Percentiles rank a stretch among this genome's conserved stretches.
These are phyloP conservation scores for Trichoderma afroharzianum DNA, from an alignment of 2,329 filamentous ascomycete species.

Conservation along the genomic window DNA sequence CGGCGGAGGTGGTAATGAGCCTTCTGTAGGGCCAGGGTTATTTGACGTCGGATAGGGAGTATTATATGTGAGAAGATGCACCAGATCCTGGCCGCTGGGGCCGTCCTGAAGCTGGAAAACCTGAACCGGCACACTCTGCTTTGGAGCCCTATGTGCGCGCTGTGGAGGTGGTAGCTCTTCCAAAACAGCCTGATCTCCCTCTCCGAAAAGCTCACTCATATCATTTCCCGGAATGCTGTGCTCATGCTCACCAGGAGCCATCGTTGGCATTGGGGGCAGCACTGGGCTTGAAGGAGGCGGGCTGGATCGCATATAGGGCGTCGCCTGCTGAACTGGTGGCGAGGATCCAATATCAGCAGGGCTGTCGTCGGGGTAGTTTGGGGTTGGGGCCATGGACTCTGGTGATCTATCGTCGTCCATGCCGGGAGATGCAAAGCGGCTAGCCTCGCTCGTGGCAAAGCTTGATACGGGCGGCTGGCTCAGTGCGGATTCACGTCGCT, in stretches of 20 bases:
- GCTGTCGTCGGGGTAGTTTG: conserved; percentile 59
- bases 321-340: conserved; percentile 70
- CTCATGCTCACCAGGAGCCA: conserved; percentile 60
- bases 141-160: conserved; percentile 26
- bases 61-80: conserved; percentile 34
- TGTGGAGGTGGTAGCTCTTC: conserved; percentile 16
- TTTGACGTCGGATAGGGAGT: conserved; percentile 21
- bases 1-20: conserved; percentile 25
- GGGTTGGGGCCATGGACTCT: conserved; percentile 51
- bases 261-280: conserved; percentile 58
- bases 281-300: conserved; percentile 77
- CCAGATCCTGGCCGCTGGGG: conserved; percentile 33
- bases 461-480: conserved; percentile 48
- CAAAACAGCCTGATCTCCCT: conserved; percentile 48
- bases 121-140: conserved; percentile 41
- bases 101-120: conserved; percentile 40
- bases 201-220: conserved; percentile 65
- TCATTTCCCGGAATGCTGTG: conserved; percentile 85
- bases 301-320: conserved; percentile 52
- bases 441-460: conserved; percentile 41
- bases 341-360: conserved; percentile 85
- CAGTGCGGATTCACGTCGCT: conserved; percentile 58
- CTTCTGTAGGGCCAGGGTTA: conserved; percentile 21
- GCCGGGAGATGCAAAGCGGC: conserved; percentile 40
- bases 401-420: conserved; percentile 53